These are phyloP conservation scores for Sisymbrium altissimum DNA, from an alignment of 345 rosid genomes.

Conservation along the genomic window DNA sequence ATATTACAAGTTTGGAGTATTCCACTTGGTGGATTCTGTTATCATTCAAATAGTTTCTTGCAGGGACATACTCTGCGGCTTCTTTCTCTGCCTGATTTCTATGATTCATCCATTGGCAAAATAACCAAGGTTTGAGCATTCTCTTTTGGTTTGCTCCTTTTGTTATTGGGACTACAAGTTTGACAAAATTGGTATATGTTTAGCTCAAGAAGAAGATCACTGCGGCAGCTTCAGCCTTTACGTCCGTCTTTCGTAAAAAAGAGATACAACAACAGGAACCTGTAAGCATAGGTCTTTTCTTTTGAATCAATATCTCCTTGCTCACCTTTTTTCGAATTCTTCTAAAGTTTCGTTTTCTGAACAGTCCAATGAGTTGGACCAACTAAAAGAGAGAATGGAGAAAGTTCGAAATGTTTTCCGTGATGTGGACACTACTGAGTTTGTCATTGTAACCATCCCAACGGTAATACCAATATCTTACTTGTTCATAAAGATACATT, in stretches of 20 bases:
- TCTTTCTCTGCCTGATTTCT: slow-evolving; percentile 79
- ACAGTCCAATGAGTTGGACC: slow-evolving; percentile 59
- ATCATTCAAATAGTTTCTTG: not conserved
- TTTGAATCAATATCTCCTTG: not conserved
- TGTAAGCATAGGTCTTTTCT: slow-evolving; percentile 44
- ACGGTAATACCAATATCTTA: slow-evolving; percentile 47
- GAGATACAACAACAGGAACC: slow-evolving; percentile 42
- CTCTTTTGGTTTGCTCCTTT: not conserved
- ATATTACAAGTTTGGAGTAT: slow-evolving; percentile 7
- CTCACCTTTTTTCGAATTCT: slow-evolving; percentile 4
- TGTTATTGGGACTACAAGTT: not conserved
- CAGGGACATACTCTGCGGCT: slow-evolving; percentile 86
- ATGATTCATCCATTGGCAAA: slow-evolving; percentile 75
- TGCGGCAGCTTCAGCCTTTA: slow-evolving; percentile 68
- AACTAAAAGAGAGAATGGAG: slow-evolving; percentile 60
- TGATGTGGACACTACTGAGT: slow-evolving; percentile 54
- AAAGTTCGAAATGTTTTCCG: slow-evolving; percentile 72
- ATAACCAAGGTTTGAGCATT: slow-evolving; percentile 56
- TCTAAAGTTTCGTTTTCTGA: not conserved
- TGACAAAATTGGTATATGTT: not conserved
- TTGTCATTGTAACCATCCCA: slow-evolving; percentile 81
- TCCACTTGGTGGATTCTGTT: not conserved
- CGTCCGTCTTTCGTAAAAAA: slow-evolving; percentile 56
- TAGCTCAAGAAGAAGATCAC: slow-evolving; percentile 65
- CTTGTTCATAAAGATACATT: not conserved